These are phyloP conservation scores for Neofusicoccum laricinum DNA, from an alignment of 2,329 filamentous ascomycete species.

Conservation along the genomic window DNA sequence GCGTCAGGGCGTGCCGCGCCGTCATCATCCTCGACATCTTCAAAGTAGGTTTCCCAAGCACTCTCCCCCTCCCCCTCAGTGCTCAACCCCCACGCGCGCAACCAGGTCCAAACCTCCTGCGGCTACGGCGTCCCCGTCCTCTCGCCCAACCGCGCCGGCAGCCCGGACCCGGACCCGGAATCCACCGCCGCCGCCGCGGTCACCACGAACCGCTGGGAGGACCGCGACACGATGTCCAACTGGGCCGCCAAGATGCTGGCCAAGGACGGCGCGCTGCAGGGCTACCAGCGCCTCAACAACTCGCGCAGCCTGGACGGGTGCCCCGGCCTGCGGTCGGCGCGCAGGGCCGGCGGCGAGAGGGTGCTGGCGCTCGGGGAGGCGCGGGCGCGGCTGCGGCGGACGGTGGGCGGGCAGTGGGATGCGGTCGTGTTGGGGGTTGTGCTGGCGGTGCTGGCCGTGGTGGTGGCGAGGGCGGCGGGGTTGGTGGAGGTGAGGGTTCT, in stretches of 20 bases:
- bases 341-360: constrained; percentile 44
- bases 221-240: constrained; percentile 55
- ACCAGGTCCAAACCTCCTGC: constrained; percentile 60
- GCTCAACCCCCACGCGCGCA: not conserved
- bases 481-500: not conserved
- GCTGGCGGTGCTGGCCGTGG: constrained; percentile 1
- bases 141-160: constrained; percentile 26
- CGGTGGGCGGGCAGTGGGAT: constrained; percentile 21
- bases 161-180: not conserved
- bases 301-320: constrained; percentile 57
- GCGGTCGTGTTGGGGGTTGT: constrained; percentile 23
- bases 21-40: constrained; percentile 62
- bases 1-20: constrained; percentile 45
- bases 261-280: constrained; percentile 42
- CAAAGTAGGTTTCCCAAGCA: constrained; percentile 43
- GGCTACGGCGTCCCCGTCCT: constrained; percentile 63
- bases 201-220: constrained; percentile 26
- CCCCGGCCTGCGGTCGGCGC: constrained; percentile 55
- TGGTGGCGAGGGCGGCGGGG: not conserved
- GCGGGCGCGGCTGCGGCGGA: not conserved
- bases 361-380: constrained; percentile 44
- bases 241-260: constrained; percentile 51
- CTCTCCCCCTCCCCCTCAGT: not conserved
- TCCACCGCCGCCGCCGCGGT: constrained; percentile 24
- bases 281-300: constrained; percentile 60